phyloP scores from a whole-genome alignment of 163 green algal species.

The Trebouxia gelatinosa region DNA sequence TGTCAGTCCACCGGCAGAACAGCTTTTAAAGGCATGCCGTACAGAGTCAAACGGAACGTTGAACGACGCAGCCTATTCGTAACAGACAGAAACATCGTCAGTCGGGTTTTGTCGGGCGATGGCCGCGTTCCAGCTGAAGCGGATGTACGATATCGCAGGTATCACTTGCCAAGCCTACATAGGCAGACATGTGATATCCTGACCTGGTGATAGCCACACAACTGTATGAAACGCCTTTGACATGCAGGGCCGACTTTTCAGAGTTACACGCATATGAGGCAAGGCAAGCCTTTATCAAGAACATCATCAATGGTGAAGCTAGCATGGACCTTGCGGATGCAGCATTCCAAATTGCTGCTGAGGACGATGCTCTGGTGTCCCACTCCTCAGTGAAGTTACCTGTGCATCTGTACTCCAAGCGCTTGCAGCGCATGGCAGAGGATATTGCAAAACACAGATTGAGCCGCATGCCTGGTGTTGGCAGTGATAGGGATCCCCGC shows the following conservation, averaged over 20 bases:
- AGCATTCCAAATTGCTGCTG: constrained; percentile 48
- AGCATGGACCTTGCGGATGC: constrained; percentile 47
- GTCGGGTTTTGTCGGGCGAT: too few relatives aligned
- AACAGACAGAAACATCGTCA: too few relatives aligned
- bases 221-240: not conserved
- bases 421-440: constrained; percentile 28
- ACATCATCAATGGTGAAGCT: constrained; percentile 36
- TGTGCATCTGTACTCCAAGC: constrained; percentile 38
- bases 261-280: constrained; percentile 42
- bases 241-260: constrained; percentile 47
- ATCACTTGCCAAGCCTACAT: not conserved
- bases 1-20: too few relatives aligned
- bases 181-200: not conserved
- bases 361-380: constrained; percentile 57
- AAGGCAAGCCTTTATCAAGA: constrained; percentile 40
- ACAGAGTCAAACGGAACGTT: too few relatives aligned
- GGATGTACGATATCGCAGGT: constrained; percentile 20
- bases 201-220: not conserved
- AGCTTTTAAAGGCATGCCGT: too few relatives aligned
- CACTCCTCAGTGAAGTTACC: constrained; percentile 54
- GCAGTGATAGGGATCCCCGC: constrained; percentile 15
- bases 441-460: constrained; percentile 17
- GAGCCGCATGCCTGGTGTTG: not conserved
- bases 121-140: not conserved
- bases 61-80: too few relatives aligned